A percentile compares a stretch with the other conserved stretches of the same genome.
Conservation (phyloP, 106 monocot species). For the Posidonia australis region DNA sequence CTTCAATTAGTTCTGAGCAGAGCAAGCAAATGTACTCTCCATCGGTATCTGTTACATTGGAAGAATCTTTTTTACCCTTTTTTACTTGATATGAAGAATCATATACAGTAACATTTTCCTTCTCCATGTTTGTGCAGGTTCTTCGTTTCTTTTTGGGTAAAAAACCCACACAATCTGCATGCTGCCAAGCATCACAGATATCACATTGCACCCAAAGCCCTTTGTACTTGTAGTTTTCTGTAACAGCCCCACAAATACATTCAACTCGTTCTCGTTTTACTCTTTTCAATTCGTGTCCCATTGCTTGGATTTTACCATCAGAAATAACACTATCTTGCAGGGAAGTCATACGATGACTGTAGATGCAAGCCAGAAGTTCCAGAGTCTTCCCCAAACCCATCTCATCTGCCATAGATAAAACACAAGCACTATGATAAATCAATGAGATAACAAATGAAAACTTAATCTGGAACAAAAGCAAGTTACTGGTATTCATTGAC, state of each 20-base stretch:
- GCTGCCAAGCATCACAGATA: slow-evolving; percentile 97
- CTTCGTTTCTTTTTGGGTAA: slow-evolving; percentile 35
- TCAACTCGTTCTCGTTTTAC: slow-evolving; percentile 83
- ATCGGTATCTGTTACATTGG: slow-evolving; percentile 38
- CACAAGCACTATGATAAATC: background rate
- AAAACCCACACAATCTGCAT: slow-evolving; percentile 88
- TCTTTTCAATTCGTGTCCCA: slow-evolving; percentile 38
- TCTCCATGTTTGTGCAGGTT: slow-evolving; percentile 12
- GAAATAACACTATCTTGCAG: slow-evolving; percentile 20
- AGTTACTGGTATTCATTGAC: background rate
- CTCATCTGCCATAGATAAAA: slow-evolving; percentile 53
- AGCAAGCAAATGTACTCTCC: slow-evolving; percentile 51
- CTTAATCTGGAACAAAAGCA: background rate
- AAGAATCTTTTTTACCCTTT: slow-evolving; percentile 7
- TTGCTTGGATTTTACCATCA: slow-evolving; percentile 12
- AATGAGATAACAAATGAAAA: background rate
- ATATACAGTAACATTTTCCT: slow-evolving; percentile 6
- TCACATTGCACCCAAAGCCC: slow-evolving; percentile 99
- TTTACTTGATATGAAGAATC: slow-evolving; percentile 14
- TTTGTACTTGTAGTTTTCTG: slow-evolving; percentile 53
- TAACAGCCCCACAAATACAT: slow-evolving; percentile 89
- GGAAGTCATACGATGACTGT: slow-evolving; percentile 35
- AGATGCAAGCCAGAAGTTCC: slow-evolving; percentile 86
- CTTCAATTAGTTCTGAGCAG: slow-evolving; percentile 74
- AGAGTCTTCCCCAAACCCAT: slow-evolving; percentile 99